Percentiles rank a stretch among this genome's conserved stretches.
These are phyloP conservation scores for Xanthoparmelia taractica DNA, from an alignment of 495 filamentous ascomycete species.

Conservation along the genomic window DNA sequence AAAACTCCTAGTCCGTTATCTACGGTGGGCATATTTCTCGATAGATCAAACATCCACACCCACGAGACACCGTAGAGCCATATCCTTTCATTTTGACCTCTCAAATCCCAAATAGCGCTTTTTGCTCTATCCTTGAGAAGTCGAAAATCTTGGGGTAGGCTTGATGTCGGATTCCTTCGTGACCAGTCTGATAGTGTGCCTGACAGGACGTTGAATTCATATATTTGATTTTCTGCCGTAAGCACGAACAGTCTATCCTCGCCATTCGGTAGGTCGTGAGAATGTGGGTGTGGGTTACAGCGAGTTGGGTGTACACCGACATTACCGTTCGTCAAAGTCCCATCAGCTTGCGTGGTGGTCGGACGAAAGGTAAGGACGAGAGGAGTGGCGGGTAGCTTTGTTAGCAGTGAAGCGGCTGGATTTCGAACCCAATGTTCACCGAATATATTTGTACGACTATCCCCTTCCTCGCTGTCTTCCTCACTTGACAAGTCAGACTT, in stretches of 20 bases:
- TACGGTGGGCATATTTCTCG: constrained; percentile 53
- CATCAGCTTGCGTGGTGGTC: constrained; percentile 28
- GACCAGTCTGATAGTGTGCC: constrained; percentile 81
- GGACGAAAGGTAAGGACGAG: constrained; percentile 72
- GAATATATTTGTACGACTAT: constrained; percentile 31
- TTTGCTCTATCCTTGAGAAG: constrained; percentile 66
- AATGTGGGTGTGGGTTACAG: constrained; percentile 41
- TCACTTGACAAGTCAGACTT: constrained; percentile 42
- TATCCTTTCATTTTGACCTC: constrained; percentile 47
- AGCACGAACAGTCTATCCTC: constrained; percentile 65
- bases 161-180: constrained; percentile 64
- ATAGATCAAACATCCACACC: constrained; percentile 89
- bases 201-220: constrained; percentile 65
- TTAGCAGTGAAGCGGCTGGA: constrained; percentile 60
- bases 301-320: constrained; percentile 37
- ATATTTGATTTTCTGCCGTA: constrained; percentile 65
- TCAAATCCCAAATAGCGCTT: constrained; percentile 77
- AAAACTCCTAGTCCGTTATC: constrained; percentile 22
- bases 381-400: constrained; percentile 62
- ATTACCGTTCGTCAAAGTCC: constrained; percentile 39
- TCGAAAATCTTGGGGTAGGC: constrained; percentile 64
- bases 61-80: constrained; percentile 84
- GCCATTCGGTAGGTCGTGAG: constrained; percentile 33
- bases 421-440: constrained; percentile 60
- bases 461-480: constrained; percentile 41